Evolutionary conservation across 2,329 filamentous ascomycete species (phyloP), one percentile per base, ranked within the genome.

Genomic region (Stachybotrys chartarum): DNA sequence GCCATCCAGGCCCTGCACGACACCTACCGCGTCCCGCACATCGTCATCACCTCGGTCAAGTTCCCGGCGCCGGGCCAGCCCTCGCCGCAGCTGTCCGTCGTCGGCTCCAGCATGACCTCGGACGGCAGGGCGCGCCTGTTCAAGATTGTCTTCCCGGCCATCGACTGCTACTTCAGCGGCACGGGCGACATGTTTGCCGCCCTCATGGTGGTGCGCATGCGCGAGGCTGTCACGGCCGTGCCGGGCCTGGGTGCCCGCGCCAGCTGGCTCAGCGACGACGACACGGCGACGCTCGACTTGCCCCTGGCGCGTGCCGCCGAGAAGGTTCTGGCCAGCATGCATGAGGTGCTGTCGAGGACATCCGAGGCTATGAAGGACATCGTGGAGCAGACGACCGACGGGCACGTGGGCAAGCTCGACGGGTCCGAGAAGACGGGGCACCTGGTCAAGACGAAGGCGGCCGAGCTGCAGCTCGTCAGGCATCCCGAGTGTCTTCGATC

Each of bases 131-230:
- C 93, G 0, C 86, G 94, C n/a, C 80, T 93, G 53, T 99, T 97
- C 78, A 86, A 87, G 65, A 86, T 97, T 65, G 84, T 88, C 55
- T 90, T 97, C 55, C 91, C 93, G 0, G 83, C 87, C 31, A 86
- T 97, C 57, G 89, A 96, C 67, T 90, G 91, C 73, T 96, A 94
- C 78, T 99, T 97, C 73, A 91, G 88, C 64, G 94, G 94, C 46
- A 97, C 95, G 0, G 94, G 94, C 50, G 94, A 99, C 75, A 97
- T 99, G 93, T 97, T 99, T 68, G 93, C 91, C 32, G 93, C 93
- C 7, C 79, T 99, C 50, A 91, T 91, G 67, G 85, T 96, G 1
- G 90, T 90, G 46, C 85, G 93, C 32, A 84, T 99, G 66, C 86
- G 93, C 56, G 90, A 97, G 75, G 91, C 90, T 30, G 87, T 90